Conservation (phyloP, 2,329 filamentous ascomycete genomes). For the Phaeosphaeria sp. region DNA sequence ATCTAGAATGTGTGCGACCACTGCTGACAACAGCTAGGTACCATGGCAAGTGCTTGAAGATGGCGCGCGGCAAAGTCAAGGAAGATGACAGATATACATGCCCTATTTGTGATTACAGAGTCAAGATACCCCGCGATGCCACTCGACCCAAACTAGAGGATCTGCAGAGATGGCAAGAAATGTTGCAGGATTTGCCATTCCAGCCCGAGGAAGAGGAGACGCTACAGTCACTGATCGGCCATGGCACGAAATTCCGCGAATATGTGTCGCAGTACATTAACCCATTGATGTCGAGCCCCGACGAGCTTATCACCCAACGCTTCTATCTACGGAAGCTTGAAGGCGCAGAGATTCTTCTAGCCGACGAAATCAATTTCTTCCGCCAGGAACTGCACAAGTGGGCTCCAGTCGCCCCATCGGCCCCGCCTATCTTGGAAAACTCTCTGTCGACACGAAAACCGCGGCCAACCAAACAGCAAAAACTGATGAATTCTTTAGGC, state of each 20-base stretch:
- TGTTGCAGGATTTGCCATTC: constrained; percentile 82
- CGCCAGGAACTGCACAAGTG: constrained; percentile 94
- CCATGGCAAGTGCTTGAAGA: constrained; percentile 97
- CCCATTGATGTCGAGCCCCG: constrained; percentile 77
- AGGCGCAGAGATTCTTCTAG: constrained; percentile 89
- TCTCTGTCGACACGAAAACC: constrained; percentile 95
- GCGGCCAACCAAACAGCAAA: constrained; percentile 94
- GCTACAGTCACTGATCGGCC: constrained; percentile 83
- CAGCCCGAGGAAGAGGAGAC: constrained; percentile 94
- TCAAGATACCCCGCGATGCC: constrained; percentile 95
- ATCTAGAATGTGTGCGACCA: neutral
- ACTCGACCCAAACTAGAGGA: constrained; percentile 95
- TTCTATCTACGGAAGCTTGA: constrained; percentile 98
- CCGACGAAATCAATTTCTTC: constrained; percentile 97
- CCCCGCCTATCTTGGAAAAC: constrained; percentile 84
- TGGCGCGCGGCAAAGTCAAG: constrained; percentile 95
- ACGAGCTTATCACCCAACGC: constrained; percentile 86
- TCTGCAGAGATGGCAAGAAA: constrained; percentile 80
- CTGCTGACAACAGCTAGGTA: constrained; percentile 68
- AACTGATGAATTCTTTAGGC: constrained; percentile 86
- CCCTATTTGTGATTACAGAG: constrained; percentile 95
- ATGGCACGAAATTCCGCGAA: constrained; percentile 82
- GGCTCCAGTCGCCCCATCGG: constrained; percentile 84
- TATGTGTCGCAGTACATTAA: constrained; percentile 84
- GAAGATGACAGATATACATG: constrained; percentile 99